phyloP scores from a whole-genome alignment of 352 stramenopile species.

The Pythium dissotocum region DNA sequence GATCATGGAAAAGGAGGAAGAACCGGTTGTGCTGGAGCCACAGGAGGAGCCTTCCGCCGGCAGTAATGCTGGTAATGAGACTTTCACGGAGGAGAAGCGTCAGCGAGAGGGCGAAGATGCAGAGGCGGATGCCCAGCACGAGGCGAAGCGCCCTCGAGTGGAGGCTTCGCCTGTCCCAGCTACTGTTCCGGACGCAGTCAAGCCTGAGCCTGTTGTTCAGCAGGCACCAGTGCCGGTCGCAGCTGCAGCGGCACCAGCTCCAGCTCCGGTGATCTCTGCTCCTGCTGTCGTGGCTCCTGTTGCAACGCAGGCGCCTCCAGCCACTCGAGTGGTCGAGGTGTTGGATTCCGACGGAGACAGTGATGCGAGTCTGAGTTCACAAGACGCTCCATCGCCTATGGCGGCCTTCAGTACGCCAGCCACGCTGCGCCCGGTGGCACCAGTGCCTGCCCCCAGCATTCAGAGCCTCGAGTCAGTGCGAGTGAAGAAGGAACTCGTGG shows the following conservation, averaged over 20 bases:
- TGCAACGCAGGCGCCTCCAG: neutral
- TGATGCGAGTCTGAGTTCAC: neutral
- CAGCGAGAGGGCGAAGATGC: slow-evolving; percentile 10
- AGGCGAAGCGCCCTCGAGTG: slow-evolving; percentile 17
- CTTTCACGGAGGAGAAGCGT: slow-evolving; percentile 9
- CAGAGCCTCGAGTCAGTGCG: slow-evolving; percentile 19
- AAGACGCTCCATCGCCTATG: slow-evolving; percentile 8
- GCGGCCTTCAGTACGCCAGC: neutral
- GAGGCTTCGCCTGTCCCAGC: neutral
- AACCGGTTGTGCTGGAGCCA: slow-evolving; percentile 23
- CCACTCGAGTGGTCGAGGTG: neutral
- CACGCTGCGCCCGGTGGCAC: no score
- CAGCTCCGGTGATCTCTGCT: no score
- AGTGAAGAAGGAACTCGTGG: slow-evolving; percentile 23
- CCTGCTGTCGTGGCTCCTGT: neutral
- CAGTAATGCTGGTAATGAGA: neutral
- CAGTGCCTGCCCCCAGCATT: neutral
- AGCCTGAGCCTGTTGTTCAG: slow-evolving; percentile 10
- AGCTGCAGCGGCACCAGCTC: neutral
- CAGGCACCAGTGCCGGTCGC: neutral
- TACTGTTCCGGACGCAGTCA: slow-evolving; percentile 4
- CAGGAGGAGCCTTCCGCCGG: slow-evolving; percentile 15
- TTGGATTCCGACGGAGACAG: slow-evolving; percentile 1
- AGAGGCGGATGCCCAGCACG: neutral
- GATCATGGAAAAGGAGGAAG: slow-evolving; percentile 34